Conservation (phyloP, 2,329 filamentous ascomycete species). For the Colletotrichum sp. region DNA sequence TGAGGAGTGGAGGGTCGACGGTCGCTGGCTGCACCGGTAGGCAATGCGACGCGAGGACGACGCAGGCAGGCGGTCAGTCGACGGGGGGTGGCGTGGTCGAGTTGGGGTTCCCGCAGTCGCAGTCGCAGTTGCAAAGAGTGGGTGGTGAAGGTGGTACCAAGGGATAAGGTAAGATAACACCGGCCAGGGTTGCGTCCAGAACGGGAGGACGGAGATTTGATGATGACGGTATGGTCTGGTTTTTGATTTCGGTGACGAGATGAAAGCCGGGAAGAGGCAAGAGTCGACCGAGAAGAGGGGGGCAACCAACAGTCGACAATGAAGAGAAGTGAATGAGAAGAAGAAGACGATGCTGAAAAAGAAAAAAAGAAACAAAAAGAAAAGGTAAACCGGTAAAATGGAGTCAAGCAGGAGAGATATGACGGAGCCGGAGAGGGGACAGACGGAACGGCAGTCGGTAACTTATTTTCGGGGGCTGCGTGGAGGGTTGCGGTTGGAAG, state of each 20-base stretch:
- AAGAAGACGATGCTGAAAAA: neutral
- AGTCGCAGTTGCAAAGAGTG: neutral
- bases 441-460: slow-evolving; percentile 1
- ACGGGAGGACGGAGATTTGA: neutral
- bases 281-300: neutral
- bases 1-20: neutral
- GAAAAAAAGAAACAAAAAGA: neutral
- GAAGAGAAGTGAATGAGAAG: neutral
- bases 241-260: neutral
- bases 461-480: neutral
- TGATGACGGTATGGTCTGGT: neutral
- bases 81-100: neutral
- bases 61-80: neutral
- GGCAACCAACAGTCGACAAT: neutral
- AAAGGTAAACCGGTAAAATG: neutral
- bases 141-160: neutral
- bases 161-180: neutral
- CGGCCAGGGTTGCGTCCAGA: neutral
- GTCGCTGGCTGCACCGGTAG: neutral
- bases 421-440: neutral
- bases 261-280: neutral
- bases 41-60: neutral
- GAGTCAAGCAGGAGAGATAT: neutral
- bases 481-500: neutral
- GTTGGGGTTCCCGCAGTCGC: neutral